These are phyloP conservation scores for Crithidia expoeki DNA, from an alignment of 208 protist species.

Conservation along the genomic window DNA sequence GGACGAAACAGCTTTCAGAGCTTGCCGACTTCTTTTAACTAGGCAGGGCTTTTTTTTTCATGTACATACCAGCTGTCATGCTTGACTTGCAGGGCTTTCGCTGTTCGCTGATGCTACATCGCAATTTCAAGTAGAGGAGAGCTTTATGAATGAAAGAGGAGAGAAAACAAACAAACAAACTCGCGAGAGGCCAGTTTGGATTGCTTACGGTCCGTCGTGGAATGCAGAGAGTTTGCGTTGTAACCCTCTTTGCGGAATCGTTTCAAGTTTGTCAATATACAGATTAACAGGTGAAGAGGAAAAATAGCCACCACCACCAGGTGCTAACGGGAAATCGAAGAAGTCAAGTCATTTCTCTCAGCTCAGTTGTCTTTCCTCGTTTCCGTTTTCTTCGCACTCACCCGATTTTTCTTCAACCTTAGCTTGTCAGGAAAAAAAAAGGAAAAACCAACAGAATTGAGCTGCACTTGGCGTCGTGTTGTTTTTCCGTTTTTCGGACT, in stretches of 20 bases:
- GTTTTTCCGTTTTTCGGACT: too few species aligned
- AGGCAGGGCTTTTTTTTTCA: constrained; percentile 1
- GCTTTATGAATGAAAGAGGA: background rate
- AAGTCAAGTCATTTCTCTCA: too few species aligned
- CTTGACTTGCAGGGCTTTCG: too few species aligned
- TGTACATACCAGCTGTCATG: background rate
- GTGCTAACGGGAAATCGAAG: background rate
- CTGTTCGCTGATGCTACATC: background rate
- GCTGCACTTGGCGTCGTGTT: too few species aligned
- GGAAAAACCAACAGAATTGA: too few species aligned
- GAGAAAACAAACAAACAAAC: background rate
- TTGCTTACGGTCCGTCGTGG: background rate
- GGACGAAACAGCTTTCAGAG: constrained; percentile 11
- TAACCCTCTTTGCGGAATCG: background rate
- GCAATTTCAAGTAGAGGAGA: background rate
- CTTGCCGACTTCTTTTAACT: background rate
- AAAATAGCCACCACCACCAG: background rate
- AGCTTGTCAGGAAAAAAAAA: too few species aligned
- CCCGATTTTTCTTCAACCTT: too few species aligned
- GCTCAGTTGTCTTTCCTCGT: too few species aligned
- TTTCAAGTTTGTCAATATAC: constrained; percentile 10
- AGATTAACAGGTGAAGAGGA: constrained; percentile 1
- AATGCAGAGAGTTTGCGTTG: constrained; percentile 4
- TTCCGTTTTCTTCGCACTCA: too few species aligned
- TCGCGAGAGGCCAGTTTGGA: background rate